Conservation (phyloP, 2,329 filamentous ascomycete species). For the Ilyonectria sp. region DNA sequence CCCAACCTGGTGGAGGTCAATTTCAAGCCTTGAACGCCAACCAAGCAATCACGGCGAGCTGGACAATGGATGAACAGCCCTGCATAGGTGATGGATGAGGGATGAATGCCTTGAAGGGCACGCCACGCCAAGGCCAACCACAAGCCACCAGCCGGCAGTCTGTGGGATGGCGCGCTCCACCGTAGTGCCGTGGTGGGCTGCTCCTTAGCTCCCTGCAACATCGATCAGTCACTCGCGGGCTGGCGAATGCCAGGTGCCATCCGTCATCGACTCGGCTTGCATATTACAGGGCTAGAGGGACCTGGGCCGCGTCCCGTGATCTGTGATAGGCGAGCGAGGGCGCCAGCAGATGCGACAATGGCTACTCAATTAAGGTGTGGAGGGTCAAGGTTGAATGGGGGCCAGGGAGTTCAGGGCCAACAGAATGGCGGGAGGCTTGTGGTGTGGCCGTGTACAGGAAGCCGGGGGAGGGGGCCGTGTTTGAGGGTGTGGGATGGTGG, state of each 20-base stretch:
- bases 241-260: conserved; percentile 15
- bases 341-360: conserved; percentile 36
- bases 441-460: neutral
- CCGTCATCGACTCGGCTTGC: conserved; percentile 6
- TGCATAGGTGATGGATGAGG: conserved; percentile 26
- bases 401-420: neutral
- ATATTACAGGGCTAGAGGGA: conserved; percentile 28
- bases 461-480: conserved; percentile 1
- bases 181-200: conserved; percentile 27
- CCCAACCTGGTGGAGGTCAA: neutral
- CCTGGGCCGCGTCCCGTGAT: conserved; percentile 18
- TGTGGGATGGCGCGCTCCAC: conserved; percentile 25
- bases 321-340: conserved; percentile 38
- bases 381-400: conserved; percentile 10
- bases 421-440: neutral
- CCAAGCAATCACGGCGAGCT: conserved; percentile 10
- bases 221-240: conserved; percentile 15
- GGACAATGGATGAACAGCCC: conserved; percentile 35
- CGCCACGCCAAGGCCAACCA: conserved; percentile 36
- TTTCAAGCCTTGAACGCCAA: conserved; percentile 21
- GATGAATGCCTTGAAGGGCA: conserved; percentile 18
- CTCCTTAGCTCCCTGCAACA: conserved; percentile 20
- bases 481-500: neutral
- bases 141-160: conserved; percentile 37
- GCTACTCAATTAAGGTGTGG: conserved; percentile 29